Evolutionary conservation across 1,284 basidiomycete genomes (phyloP), one percentile per base, ranked within the genome.

Genomic region (Agaricales sp.): DNA sequence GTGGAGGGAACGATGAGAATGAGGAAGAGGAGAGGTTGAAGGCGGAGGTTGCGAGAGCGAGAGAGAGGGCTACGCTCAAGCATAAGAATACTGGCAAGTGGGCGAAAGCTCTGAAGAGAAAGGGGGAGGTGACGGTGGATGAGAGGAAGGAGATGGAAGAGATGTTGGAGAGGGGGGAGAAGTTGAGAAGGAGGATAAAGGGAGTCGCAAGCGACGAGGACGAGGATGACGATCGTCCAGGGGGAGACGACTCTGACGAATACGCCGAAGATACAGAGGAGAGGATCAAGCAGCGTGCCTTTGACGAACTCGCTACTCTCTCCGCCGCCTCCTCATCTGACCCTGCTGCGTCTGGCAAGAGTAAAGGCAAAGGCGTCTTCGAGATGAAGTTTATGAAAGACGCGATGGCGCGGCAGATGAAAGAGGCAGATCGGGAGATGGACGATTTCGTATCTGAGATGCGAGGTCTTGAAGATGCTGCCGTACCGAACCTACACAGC

Each of bases 311-410:
- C 16, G 67, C 67, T 25, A 62, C 62, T 35, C 60, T 88, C 20
- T 65, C 73, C 38, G 63, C 63, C 18, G 64, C 67, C 11, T 70
- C 70, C 4, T 63, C 54, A 1, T 55, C 54, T 12, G 57, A 55
- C 24, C 54, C 56, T 1, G 63, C 63, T 4, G 66, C 58, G 14
- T 58, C 48, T 12, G 60, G 57, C 11, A 61, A 61, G 53, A n/a
- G n/a, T n/a, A 75, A 77, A 58, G 69, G 71, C 51, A 82, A 82
- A 61, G 79, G 82, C 59, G 74, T 95, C 11, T 87, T 93, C 64
- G 75, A 80, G 56, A 94, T 96, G 92, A 93, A 93, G 67, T 96
- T 96, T 65, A 96, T 96, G 93, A 82, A 87, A 62, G 86, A 92
- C 52, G 92, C 89, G 0, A 81, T 85, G 67, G 78, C 78, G 12